Evolutionary conservation across 2,329 filamentous ascomycete genomes (phyloP).

Genomic region (Diaporthe nobilis): DNA sequence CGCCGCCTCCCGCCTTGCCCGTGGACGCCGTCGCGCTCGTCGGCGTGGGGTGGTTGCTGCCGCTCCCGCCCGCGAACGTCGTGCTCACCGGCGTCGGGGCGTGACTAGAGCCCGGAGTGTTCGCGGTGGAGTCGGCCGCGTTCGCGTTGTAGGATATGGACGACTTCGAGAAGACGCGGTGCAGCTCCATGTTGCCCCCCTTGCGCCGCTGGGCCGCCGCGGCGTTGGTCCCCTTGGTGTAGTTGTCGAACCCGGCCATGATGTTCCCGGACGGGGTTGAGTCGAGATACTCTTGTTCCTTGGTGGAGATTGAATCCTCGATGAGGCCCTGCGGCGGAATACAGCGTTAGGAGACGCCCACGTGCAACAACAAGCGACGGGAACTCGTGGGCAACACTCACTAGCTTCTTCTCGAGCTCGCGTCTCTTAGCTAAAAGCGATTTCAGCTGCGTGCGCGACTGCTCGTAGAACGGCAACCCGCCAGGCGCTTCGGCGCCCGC

Average conservation of each 20-base stretch:
- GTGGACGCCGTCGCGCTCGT: slow-evolving; percentile 63
- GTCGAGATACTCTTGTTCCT: slow-evolving; percentile 91
- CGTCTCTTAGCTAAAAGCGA: slow-evolving; percentile 77
- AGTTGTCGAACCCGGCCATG: slow-evolving; percentile 97
- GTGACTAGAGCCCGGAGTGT: slow-evolving; percentile 55
- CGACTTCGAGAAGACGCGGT: slow-evolving; percentile 80
- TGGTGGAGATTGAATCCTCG: slow-evolving; percentile 87
- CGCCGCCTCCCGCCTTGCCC: slow-evolving; percentile 48
- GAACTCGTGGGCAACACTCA: slow-evolving; percentile 39
- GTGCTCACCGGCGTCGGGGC: slow-evolving; percentile 70
- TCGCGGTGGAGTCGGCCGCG: slow-evolving; percentile 34
- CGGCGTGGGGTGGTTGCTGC: slow-evolving; percentile 69
- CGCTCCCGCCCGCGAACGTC: slow-evolving; percentile 58
- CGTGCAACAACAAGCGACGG: too few species aligned
- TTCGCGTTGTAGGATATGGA: slow-evolving; percentile 72
- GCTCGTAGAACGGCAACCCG: slow-evolving; percentile 78
- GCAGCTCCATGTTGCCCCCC: slow-evolving; percentile 75
- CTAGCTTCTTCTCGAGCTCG: slow-evolving; percentile 59
- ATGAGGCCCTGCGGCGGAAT: slow-evolving; percentile 43
- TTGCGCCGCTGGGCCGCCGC: slow-evolving; percentile 75
- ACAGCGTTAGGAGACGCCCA: neutral
- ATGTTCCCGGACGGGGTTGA: slow-evolving; percentile 93
- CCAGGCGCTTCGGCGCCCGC: slow-evolving; percentile 59
- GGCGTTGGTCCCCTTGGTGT: slow-evolving; percentile 87
- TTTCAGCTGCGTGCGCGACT: slow-evolving; percentile 76